Percentiles rank a stretch among this genome's conserved stretches.
Evolutionary conservation across 2,329 filamentous ascomycete species (phyloP).

Genomic region (Pseudogymnoascus sp.): DNA sequence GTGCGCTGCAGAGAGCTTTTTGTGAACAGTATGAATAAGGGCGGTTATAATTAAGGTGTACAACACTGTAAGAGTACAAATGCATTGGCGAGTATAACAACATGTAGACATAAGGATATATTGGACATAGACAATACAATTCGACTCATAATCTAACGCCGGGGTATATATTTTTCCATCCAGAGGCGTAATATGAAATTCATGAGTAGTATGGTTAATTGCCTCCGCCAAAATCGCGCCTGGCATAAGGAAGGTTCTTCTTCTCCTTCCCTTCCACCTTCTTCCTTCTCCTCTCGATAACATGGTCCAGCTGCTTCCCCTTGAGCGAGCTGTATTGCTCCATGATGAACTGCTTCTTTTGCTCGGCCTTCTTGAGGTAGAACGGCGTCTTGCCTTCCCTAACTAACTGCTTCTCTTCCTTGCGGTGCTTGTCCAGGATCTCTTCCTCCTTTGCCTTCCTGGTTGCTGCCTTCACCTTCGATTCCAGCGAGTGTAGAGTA

Average conservation of each 20-base stretch:
- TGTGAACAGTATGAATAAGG: conserved; percentile 33
- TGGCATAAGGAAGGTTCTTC: conserved; percentile 57
- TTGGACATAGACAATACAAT: conserved; percentile 8
- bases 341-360: conserved; percentile 76
- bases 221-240: conserved; percentile 12
- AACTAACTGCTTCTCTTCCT: conserved; percentile 75
- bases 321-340: conserved; percentile 79
- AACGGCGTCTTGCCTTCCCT: conserved; percentile 87
- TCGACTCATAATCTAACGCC: conserved; percentile 10
- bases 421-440: conserved; percentile 67
- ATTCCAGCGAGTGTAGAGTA: conserved; percentile 70
- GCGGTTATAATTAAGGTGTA: conserved; percentile 14
- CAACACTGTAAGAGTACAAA: neutral
- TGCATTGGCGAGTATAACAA: neutral
- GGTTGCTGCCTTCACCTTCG: conserved; percentile 62
- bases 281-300: conserved; percentile 81
- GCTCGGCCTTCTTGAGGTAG: conserved; percentile 85
- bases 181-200: neutral
- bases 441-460: conserved; percentile 62
- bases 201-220: neutral
- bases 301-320: conserved; percentile 73
- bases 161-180: neutral
- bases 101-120: conserved; percentile 5
- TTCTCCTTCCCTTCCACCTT: conserved; percentile 82
- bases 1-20: conserved; percentile 81